Conservation (phyloP, 2,329 filamentous ascomycete genomes). For the Corinectria fuckeliana region DNA sequence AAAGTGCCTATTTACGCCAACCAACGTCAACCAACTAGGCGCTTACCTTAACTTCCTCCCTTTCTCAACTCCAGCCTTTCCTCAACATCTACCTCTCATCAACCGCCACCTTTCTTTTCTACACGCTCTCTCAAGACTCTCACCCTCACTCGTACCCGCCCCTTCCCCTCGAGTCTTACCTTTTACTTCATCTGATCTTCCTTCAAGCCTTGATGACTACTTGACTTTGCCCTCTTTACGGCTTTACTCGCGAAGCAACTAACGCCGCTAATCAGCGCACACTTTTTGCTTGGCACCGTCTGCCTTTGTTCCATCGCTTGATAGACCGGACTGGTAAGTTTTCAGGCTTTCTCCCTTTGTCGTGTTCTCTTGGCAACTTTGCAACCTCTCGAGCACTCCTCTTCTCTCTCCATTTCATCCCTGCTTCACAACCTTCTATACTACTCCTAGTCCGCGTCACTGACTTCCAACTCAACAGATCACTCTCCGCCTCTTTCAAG, state of each 20-base stretch:
- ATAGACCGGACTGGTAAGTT: background rate
- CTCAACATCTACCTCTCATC: background rate
- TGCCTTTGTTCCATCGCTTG: background rate
- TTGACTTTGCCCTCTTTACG: background rate
- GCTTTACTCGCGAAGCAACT: background rate
- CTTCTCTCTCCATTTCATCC: background rate
- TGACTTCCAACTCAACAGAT: background rate
- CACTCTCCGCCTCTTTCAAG: background rate
- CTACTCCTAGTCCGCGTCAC: background rate
- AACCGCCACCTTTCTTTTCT: background rate
- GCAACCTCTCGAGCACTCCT: too few relatives aligned
- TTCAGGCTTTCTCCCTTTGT: too few relatives aligned
- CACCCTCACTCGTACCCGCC: background rate
- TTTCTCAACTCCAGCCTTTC: background rate
- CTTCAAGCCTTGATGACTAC: background rate
- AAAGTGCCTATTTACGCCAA: background rate
- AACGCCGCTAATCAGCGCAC: background rate
- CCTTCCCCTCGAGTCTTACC: background rate
- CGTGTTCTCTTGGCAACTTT: too few relatives aligned
- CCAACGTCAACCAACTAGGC: background rate
- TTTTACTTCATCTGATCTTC: background rate
- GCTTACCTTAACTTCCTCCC: slow-evolving; percentile 7
- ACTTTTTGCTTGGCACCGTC: background rate
- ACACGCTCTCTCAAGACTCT: background rate
- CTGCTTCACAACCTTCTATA: background rate